A percentile compares a stretch with the other conserved stretches of the same genome.
Evolutionary conservation across 129 eudicot genomes (phyloP).

Genomic region (Calendula officinalis): DNA sequence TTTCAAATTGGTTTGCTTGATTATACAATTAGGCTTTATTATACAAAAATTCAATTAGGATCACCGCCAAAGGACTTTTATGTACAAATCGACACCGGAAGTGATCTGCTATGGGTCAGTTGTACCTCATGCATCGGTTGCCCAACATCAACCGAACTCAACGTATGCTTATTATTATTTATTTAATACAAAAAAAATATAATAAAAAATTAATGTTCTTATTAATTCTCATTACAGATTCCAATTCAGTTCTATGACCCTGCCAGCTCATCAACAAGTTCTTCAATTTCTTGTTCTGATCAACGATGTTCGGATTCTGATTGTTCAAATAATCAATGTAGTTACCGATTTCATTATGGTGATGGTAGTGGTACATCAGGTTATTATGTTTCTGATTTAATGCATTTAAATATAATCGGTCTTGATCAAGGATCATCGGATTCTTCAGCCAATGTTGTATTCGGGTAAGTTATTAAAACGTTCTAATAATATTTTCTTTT

Average conservation of each 20-base stretch:
- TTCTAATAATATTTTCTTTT: no score
- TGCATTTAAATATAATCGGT: slow-evolving; percentile 68
- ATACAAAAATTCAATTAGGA: slow-evolving; percentile 76
- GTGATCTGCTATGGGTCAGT: slow-evolving; percentile 94
- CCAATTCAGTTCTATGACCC: slow-evolving; percentile 75
- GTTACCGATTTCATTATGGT: slow-evolving; percentile 86
- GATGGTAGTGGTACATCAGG: slow-evolving; percentile 96
- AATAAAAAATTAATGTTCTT: neutral
- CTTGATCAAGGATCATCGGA: slow-evolving; percentile 46
- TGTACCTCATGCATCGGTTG: slow-evolving; percentile 79
- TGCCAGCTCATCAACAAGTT: slow-evolving; percentile 63
- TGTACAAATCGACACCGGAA: slow-evolving; percentile 96
- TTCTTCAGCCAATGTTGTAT: slow-evolving; percentile 74
- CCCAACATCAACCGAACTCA: slow-evolving; percentile 83
- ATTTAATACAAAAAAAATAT: neutral
- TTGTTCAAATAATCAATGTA: slow-evolving; percentile 67
- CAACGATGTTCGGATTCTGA: slow-evolving; percentile 72
- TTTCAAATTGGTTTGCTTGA: no score
- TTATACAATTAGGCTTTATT: slow-evolving; percentile 66
- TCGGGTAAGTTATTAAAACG: slow-evolving; percentile 67
- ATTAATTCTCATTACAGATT: slow-evolving; percentile 42
- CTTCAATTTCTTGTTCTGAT: slow-evolving; percentile 65
- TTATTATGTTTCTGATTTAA: slow-evolving; percentile 66
- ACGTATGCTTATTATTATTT: slow-evolving; percentile 41
- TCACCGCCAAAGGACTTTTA: slow-evolving; percentile 78